Percentiles rank a stretch among this genome's conserved stretches.
Conservation (phyloP, 306 rosid species). For the Cucurbita moschata region DNA sequence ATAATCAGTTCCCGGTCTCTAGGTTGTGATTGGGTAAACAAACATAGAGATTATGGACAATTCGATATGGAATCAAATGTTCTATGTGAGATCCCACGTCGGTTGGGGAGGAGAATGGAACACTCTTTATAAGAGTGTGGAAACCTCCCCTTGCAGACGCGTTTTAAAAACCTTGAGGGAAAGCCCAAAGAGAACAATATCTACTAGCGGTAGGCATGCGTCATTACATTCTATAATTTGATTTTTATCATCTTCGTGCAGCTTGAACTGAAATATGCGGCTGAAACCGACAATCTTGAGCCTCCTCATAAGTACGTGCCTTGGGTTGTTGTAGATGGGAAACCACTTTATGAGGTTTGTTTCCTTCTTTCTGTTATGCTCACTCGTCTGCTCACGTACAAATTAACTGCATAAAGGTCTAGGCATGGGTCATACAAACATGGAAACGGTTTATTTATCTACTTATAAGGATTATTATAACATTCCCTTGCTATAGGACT, state of each 20-base stretch:
- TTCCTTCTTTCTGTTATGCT: neutral
- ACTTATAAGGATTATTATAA: neutral
- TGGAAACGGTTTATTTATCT: too few species aligned
- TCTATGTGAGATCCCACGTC: too few species aligned
- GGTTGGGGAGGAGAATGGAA: too few species aligned
- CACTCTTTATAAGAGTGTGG: too few species aligned
- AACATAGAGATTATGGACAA: neutral
- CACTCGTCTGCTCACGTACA: neutral
- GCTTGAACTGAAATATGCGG: conserved; percentile 65
- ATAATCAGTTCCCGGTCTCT: neutral
- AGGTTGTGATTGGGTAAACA: neutral
- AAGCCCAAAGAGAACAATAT: too few species aligned
- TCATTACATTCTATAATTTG: neutral
- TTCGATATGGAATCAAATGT: neutral
- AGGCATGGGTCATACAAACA: neutral
- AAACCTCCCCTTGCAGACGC: too few species aligned
- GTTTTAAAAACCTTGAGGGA: too few species aligned
- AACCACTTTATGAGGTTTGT: conserved; percentile 76
- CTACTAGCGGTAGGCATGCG: too few species aligned
- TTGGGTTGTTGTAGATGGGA: conserved; percentile 84
- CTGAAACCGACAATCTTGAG: conserved; percentile 50
- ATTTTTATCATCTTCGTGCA: conserved; percentile 21
- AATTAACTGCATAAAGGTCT: neutral
- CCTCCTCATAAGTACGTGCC: conserved; percentile 87
- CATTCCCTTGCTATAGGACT: conserved; percentile 40